Base-by-base conservation (phyloP, 2,329 filamentous ascomycete genomes). In the Lachnellula hyalina region DNA sequence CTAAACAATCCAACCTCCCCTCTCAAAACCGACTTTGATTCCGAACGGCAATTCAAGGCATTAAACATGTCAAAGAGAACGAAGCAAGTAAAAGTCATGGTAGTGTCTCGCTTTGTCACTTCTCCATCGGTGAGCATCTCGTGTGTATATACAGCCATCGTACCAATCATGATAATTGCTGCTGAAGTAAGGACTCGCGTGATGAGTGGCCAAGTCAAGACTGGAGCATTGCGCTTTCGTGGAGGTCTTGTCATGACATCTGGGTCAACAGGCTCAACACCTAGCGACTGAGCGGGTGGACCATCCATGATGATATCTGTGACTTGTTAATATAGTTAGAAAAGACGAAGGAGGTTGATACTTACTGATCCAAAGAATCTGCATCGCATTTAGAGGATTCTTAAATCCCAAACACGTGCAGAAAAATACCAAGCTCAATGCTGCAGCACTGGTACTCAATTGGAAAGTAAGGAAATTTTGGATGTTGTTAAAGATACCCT, bases 11-110 rank as follows among this genome's bases (percentile, higher is more conserved):
- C 84, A 49, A 96, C 79, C 69, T 99, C 92, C 41, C 94, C 93
- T 25, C 87, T 81, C 3, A 99, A 80, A 5, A 99, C 79, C 11
- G 89, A 95, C 71, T 97, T 97, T 59, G 82, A 85, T 69, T 96
- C 92, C 7, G 89, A 95, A 47, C 94, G 89, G 73, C 94, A 99
- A 15, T 90, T 87, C 21, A 99, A 78, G 1, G 94, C 94, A 72
- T 99, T 97, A 78, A 97, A 96, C 94, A 99, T 99, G 77, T 99
- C 94, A 72, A 97, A 99, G 52, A 99, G 82, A 46, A 99, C 94
- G 69, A 99, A 99, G 73, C 92, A 96, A 5, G 94, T 99, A 70
- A 99, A 99, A 0, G 94, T 97, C 89, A 99, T 96, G 61, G 94
- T 99, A 1, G 94, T 99, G 73, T 99, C 94, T 64, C 95, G 90